Evolutionary conservation across 2,329 filamentous ascomycete species (phyloP), one percentile per base, ranked within the genome.

Genomic region (Aureobasidium sp.): DNA sequence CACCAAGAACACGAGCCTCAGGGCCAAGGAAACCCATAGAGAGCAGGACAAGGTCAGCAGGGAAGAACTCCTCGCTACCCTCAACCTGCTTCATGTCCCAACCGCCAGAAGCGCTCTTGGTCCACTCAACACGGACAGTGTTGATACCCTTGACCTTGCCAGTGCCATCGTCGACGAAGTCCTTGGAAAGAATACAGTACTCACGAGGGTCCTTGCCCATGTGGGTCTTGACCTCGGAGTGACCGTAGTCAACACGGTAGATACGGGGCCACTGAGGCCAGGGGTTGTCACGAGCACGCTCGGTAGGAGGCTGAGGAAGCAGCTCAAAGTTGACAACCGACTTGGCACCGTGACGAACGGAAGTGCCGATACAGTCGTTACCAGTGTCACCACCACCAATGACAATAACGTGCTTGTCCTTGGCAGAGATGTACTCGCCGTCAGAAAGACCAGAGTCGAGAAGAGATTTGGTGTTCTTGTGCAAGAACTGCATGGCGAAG

Each of bases 61-160:
- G 91, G 88, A 97, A 97, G 82, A 95, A 95, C 73, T 97, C 86
- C 79, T 96, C 89, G 64, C 89, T 93, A 41, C 90, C 91, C 67
- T 96, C 92, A 36, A 96, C 82, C 75, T 96, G 93, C 83, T 96
- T 96, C 91, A 97, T 97, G 77, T 97, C 93, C 93, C 93, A 97
- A 48, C 92, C 92, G 67, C 92, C 92, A 64, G 85, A 87, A 32
- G 90, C 82, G 59, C 86, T 90, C 81, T 92, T 94, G 68, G 91
- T 94, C 93, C 93, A 97, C 75, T 97, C 92, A 47, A 97, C 92
- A 60, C 93, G 91, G 63, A 94, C 85, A 47, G 91, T 96, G 78
- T 94, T 96, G 82, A 97, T 96, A 66, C 93, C 93, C 81, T 91
- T 95, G 72, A 97, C 91, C 66, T 88, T 87, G 73, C 92, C 92